phyloP scores from a whole-genome alignment of 495 filamentous ascomycete genomes.

The Aspergillus leporis region DNA sequence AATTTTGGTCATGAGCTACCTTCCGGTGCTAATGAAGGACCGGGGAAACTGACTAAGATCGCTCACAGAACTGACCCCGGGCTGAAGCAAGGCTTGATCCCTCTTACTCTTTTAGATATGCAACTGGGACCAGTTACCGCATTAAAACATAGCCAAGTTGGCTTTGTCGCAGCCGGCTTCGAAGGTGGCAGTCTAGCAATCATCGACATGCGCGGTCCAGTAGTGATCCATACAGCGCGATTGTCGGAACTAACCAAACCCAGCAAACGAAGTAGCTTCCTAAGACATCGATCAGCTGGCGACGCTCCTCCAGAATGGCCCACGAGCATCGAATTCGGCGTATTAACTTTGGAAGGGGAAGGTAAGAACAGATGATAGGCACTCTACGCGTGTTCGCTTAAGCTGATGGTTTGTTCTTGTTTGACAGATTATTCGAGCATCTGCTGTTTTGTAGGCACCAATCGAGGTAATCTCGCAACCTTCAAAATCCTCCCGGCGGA shows the following conservation, averaged over 20 bases:
- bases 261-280: slow-evolving; percentile 69
- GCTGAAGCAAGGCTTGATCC: slow-evolving; percentile 79
- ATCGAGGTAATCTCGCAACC: slow-evolving; percentile 75
- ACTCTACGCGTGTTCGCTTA: neutral
- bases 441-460: slow-evolving; percentile 87
- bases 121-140: slow-evolving; percentile 76
- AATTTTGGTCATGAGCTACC: slow-evolving; percentile 57
- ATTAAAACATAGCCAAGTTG: slow-evolving; percentile 81
- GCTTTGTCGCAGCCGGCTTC: slow-evolving; percentile 85
- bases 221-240: slow-evolving; percentile 74
- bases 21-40: slow-evolving; percentile 51
- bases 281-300: slow-evolving; percentile 47
- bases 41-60: slow-evolving; percentile 69
- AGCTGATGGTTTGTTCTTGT: slow-evolving; percentile 21
- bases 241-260: slow-evolving; percentile 66
- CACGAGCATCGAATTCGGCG: slow-evolving; percentile 81
- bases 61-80: slow-evolving; percentile 72
- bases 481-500: slow-evolving; percentile 82
- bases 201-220: slow-evolving; percentile 84
- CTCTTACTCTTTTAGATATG: slow-evolving; percentile 77
- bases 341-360: slow-evolving; percentile 90
- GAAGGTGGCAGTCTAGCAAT: slow-evolving; percentile 76
- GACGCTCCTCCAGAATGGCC: slow-evolving; percentile 66
- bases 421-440: slow-evolving; percentile 82
- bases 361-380: slow-evolving; percentile 35